phyloP scores from a whole-genome alignment of 1,284 basidiomycete genomes.

The Heterobasidion parviporum region DNA sequence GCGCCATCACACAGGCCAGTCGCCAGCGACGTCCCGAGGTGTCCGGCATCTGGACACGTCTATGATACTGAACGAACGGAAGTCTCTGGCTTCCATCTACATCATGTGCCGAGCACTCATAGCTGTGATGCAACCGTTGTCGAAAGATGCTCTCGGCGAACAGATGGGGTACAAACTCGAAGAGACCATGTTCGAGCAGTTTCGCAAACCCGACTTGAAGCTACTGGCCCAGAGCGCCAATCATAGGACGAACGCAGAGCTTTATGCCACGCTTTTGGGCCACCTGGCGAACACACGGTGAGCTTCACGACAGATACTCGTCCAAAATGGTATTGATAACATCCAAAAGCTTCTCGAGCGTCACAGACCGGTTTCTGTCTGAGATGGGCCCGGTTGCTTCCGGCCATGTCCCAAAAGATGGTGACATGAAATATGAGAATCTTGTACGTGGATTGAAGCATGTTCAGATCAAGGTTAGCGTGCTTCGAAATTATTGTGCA shows the following conservation, averaged over 20 bases:
- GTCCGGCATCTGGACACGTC: constrained; percentile 44
- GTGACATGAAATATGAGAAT: constrained; percentile 75
- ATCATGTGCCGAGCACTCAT: constrained; percentile 84
- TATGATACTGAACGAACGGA: constrained; percentile 63
- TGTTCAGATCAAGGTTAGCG: constrained; percentile 67
- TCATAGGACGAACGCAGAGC: constrained; percentile 70
- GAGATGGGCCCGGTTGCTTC: constrained; percentile 71
- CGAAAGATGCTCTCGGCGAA: constrained; percentile 72
- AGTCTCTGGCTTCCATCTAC: constrained; percentile 76
- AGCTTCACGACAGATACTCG: not conserved
- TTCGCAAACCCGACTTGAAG: constrained; percentile 68
- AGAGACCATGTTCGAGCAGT: constrained; percentile 82
- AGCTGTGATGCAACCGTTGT: constrained; percentile 63
- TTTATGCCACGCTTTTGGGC: constrained; percentile 79
- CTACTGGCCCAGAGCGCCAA: constrained; percentile 59
- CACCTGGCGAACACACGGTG: constrained; percentile 75
- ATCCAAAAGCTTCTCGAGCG: constrained; percentile 65
- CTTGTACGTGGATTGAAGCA: constrained; percentile 73
- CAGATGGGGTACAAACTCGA: constrained; percentile 73
- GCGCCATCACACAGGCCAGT: constrained; percentile 39
- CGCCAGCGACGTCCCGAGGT: constrained; percentile 19
- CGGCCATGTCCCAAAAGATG: constrained; percentile 70
- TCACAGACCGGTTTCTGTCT: constrained; percentile 78
- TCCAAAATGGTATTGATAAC: constrained; percentile 1
- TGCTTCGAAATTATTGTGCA: not conserved